Base-by-base conservation (phyloP, 108 stramenopile genomes). In the Conticribra weissflogii region DNA sequence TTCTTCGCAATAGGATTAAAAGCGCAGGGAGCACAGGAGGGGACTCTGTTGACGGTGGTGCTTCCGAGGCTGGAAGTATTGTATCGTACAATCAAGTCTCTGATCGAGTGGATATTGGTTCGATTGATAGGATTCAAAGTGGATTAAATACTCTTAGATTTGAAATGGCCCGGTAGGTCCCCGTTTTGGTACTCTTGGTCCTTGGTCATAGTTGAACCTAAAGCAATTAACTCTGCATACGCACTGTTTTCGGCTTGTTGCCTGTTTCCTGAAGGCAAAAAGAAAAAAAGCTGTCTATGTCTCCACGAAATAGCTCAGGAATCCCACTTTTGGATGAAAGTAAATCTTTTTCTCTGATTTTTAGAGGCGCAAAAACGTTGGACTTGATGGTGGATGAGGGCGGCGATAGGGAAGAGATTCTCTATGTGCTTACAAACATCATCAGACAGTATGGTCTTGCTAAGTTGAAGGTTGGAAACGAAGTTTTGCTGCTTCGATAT, bases 121-220 rank as follows among this genome's bases (percentile, higher is more conserved):
- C 86, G 7, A 88, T 94, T 66, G 88, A 87, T 71, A 65, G 90
- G 41, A 89, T 94, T 59, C 93, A 90, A 74, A 82, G 88, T 33
- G 93, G 93, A 48, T 85, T 82, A 74, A 78, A 71, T 47, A 87
- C 82, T 1, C 72, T 84, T 24, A 58, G 66, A 44, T 90, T 86
- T 80, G 86, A 87, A 73, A 63, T 67, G 81, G 76, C 72, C 34
- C 50, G 72, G 72, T 71, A 52, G 25, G 69, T 63, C 46, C 18
- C 1, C 21, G 63, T 2, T 59, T 59, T 56, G 31, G 29, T 45
- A 1, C 14, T 55, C 22, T 49, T 33, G 21, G 22, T 3, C 49
- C 21, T 30, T 71, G 31, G 3, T 52, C 0, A 49, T 31, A 31
- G 21, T 44, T 21, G 41, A 0, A n/a, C 21, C 31, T 14, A 18